Percentiles rank a stretch among this genome's conserved stretches.
Evolutionary conservation across 2,329 filamentous ascomycete genomes (phyloP).

Genomic region (Meredithiella fracta): DNA sequence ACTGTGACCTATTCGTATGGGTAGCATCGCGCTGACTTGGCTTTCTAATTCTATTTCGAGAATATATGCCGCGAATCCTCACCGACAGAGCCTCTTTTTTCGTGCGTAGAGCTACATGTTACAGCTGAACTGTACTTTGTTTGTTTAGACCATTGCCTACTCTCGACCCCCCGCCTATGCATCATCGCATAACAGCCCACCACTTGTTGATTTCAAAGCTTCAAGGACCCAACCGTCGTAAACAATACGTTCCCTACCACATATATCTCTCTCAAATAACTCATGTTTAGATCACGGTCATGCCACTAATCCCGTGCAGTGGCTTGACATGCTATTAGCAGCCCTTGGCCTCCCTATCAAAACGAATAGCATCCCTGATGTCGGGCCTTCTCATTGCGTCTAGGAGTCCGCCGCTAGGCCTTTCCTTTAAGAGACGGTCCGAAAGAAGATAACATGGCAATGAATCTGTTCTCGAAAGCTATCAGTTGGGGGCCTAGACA

Average conservation of each 20-base stretch:
- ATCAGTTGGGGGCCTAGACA: no score
- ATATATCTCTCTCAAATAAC: neutral
- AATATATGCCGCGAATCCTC: neutral
- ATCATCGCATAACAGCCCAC: neutral
- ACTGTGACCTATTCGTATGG: neutral
- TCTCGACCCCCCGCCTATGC: neutral
- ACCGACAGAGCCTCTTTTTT: neutral
- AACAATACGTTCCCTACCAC: neutral
- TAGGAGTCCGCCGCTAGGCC: no score
- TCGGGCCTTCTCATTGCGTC: neutral
- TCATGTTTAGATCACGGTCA: neutral
- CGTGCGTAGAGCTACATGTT: neutral
- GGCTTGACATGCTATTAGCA: neutral
- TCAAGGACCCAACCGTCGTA: neutral
- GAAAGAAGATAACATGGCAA: no score
- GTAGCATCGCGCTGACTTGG: neutral
- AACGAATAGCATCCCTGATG: neutral
- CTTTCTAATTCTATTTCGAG: constrained; percentile 1
- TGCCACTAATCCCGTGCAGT: neutral
- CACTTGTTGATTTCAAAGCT: neutral
- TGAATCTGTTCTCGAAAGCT: no score
- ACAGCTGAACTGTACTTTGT: neutral
- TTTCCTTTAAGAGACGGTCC: no score
- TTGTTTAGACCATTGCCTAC: neutral
- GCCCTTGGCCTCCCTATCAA: neutral